Evolutionary conservation across 345 rosid genomes (phyloP), one percentile per base, ranked within the genome.

Genomic region (Cardamine resedifolia): DNA sequence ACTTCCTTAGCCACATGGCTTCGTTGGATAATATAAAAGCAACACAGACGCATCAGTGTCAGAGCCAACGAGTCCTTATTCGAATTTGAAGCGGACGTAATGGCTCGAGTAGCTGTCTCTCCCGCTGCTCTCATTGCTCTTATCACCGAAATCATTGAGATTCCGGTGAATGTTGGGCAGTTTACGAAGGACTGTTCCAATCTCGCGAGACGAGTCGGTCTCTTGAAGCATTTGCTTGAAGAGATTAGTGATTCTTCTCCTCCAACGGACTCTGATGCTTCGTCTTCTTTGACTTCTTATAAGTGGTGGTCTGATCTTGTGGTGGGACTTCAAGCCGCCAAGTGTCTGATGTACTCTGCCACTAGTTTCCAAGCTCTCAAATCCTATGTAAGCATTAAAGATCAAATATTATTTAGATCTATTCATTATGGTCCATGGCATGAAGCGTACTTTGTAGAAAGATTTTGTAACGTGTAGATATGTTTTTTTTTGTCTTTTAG

Each of bases 111-210:
- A 64, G 70, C 63, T 60, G 68, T 71, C 23, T 53, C 74, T 5
- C 70, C 77, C 59, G 52, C 51, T 5, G 44, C 55, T 9, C 56
- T 68, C 6, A 39, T 83, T 33, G 28, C 12, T 33, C 68, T 82
- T 7, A 76, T 85, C n/a, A 2, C 15, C 12, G 81, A 72, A 6
- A 71, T 80, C 58, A 10, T 19, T 5, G 73, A 75, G 33, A 51
- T 59, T 50, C 48, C 74, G 41, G 23, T 23, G 10, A 71, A 33
- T 16, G 74, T 30, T 0, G 71, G 77, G 3, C 3, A 78, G 58
- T 88, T 95, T 64, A 85, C 77, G 80, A 91, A 82, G 77, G 97
- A 90, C 36, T 88, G 92, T 58, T 75, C 83, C 55, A 92, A 92
- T 92, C 97, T 92, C 71, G 85, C 84, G 33, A 81, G 99, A 68